Evolutionary conservation across 768 basidiomycete species (phyloP).

Genomic region (Chlorophyllum brunneum): DNA sequence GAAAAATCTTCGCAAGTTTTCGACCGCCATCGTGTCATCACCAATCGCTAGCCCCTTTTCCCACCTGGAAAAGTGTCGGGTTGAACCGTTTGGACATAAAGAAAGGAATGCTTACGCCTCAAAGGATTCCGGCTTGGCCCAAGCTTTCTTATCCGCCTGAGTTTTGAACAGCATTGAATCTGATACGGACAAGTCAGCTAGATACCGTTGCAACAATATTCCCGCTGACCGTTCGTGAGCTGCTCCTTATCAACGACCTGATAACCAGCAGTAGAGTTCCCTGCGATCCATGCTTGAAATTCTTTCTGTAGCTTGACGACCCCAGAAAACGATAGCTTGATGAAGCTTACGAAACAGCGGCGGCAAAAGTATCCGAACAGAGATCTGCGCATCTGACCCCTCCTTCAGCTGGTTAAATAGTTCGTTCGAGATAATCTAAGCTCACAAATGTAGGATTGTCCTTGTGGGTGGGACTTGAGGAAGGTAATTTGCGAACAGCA

Average conservation of each 20-base stretch:
- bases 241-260: constrained; percentile 47
- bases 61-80: constrained; percentile 42
- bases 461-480: constrained; percentile 7
- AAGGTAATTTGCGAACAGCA: too few species aligned
- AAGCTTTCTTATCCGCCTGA: constrained; percentile 58
- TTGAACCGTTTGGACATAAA: not conserved
- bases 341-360: constrained; percentile 68
- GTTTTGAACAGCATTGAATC: constrained; percentile 60
- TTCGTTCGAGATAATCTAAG: not conserved
- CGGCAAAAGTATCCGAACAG: constrained; percentile 81
- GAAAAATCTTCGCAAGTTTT: constrained; percentile 74
- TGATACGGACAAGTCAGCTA: constrained; percentile 21
- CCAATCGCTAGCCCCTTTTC: constrained; percentile 61
- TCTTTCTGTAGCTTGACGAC: constrained; percentile 63
- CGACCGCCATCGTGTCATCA: constrained; percentile 65
- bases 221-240: constrained; percentile 29
- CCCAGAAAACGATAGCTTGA: constrained; percentile 73
- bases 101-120: constrained; percentile 42
- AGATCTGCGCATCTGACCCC: constrained; percentile 65
- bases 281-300: constrained; percentile 60
- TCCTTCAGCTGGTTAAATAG: not conserved
- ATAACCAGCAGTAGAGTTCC: constrained; percentile 46
- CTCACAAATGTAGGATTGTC: constrained; percentile 24
- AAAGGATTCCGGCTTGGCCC: constrained; percentile 60
- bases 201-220: too few species aligned